phyloP scores from a whole-genome alignment of 768 basidiomycete species.

The Boletus pseudopeckii region DNA sequence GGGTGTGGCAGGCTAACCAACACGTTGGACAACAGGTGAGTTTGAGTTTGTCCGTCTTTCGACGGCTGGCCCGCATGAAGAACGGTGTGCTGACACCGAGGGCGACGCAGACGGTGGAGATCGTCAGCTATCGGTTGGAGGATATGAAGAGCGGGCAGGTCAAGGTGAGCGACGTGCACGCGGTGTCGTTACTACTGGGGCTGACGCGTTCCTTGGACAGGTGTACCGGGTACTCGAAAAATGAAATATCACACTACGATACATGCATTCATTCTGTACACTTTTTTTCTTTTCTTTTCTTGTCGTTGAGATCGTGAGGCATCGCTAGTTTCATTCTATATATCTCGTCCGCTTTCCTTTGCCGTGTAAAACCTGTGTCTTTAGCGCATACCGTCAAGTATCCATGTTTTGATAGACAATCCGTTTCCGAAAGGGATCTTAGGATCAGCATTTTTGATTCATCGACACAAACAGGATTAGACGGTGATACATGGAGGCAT shows the following conservation, averaged over 20 bases:
- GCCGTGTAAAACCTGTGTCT: background rate
- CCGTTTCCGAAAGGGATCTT: background rate
- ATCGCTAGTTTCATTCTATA: background rate
- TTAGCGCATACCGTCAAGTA: background rate
- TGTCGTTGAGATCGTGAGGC: background rate
- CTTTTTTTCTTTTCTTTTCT: background rate
- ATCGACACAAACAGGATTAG: constrained; percentile 1
- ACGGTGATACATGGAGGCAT: constrained; percentile 3
- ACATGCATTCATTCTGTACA: background rate
- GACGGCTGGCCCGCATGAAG: constrained; percentile 27
- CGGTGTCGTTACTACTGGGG: background rate
- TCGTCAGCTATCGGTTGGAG: constrained; percentile 82
- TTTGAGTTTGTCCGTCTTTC: constrained; percentile 37
- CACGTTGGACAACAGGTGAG: constrained; percentile 79
- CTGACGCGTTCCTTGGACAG: constrained; percentile 24
- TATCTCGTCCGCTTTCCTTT: background rate
- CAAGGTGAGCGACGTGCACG: constrained; percentile 46
- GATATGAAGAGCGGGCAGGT: constrained; percentile 84
- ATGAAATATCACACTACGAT: constrained; percentile 18
- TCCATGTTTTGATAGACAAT: background rate
- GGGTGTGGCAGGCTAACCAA: constrained; percentile 83
- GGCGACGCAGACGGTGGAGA: constrained; percentile 57
- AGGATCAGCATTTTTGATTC: background rate
- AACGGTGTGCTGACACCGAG: constrained; percentile 35
- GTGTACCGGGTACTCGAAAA: constrained; percentile 40